Evolutionary conservation across 1,284 basidiomycete genomes (phyloP).

Genomic region (Heterobasidion annosum): DNA sequence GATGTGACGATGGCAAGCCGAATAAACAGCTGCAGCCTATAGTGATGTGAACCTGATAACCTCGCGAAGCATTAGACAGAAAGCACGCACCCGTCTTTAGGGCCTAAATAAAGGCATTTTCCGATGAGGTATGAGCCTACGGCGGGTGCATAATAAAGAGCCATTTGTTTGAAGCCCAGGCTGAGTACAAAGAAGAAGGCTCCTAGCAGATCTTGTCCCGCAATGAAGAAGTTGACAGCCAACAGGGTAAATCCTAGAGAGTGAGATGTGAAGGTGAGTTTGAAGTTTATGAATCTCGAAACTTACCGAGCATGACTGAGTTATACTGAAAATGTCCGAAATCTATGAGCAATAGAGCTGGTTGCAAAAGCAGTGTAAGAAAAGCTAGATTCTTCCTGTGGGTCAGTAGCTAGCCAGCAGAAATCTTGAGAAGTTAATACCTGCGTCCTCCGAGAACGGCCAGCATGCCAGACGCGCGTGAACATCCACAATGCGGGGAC

Average conservation of each 20-base stretch:
- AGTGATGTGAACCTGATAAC: slow-evolving; percentile 5
- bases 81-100: slow-evolving; percentile 50
- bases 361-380: slow-evolving; percentile 73
- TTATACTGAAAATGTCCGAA: slow-evolving; percentile 95
- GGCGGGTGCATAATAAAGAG: slow-evolving; percentile 88
- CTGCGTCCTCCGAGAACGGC: slow-evolving; percentile 63
- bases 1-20: slow-evolving; percentile 55
- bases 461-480: slow-evolving; percentile 49
- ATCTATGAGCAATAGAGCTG: slow-evolving; percentile 78
- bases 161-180: slow-evolving; percentile 93
- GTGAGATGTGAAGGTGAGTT: slow-evolving; percentile 1
- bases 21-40: slow-evolving; percentile 51
- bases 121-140: slow-evolving; percentile 78
- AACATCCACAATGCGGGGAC: slow-evolving; percentile 67
- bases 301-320: slow-evolving; percentile 77
- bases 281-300: not conserved
- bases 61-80: not conserved
- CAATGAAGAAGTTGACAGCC: slow-evolving; percentile 61
- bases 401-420: not conserved
- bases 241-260: slow-evolving; percentile 60
- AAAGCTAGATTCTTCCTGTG: slow-evolving; percentile 57
- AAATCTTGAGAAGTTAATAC: slow-evolving; percentile 25
- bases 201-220: slow-evolving; percentile 63
- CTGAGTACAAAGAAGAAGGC: slow-evolving; percentile 79
- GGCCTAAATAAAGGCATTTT: slow-evolving; percentile 71